A percentile compares a stretch with the other conserved stretches of the same genome.
Evolutionary conservation across 345 rosid genomes (phyloP).

Genomic region (Gossypium anomalum): DNA sequence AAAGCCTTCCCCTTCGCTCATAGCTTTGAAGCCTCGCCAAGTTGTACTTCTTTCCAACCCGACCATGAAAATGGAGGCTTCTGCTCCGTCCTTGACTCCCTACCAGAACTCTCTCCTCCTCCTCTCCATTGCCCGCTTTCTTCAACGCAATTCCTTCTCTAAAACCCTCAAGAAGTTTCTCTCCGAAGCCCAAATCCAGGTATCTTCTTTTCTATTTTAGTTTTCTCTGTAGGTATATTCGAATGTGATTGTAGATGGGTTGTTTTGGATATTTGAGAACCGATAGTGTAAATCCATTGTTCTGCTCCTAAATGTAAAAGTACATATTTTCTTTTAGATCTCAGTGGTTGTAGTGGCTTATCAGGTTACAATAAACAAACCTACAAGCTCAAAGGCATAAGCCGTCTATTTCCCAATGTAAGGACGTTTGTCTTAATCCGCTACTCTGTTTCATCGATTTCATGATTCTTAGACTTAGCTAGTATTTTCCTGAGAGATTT

Average conservation of each 20-base stretch:
- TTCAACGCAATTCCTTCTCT: constrained; percentile 51
- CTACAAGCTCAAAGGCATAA: neutral
- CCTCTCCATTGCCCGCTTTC: constrained; percentile 51
- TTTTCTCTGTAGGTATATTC: neutral
- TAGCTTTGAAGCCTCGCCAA: constrained; percentile 59
- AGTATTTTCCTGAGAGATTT: neutral
- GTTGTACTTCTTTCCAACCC: constrained; percentile 32
- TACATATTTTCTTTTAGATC: neutral
- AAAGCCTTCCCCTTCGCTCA: constrained; percentile 20
- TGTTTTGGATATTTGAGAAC: neutral
- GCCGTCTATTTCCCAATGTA: neutral
- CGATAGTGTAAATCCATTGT: neutral
- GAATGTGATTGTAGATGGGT: neutral
- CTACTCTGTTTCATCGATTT: neutral
- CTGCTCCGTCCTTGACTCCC: constrained; percentile 20
- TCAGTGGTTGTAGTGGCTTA: neutral
- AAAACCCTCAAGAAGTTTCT: constrained; percentile 68
- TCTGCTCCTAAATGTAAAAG: neutral
- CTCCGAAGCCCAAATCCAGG: constrained; percentile 63
- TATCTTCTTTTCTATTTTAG: neutral
- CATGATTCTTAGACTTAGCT: neutral
- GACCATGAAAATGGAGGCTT: constrained; percentile 20
- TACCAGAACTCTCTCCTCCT: constrained; percentile 41
- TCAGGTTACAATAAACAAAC: neutral
- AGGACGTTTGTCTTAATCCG: neutral